Evolutionary conservation across 805 yeast genomes (phyloP).

Genomic region (Suhomyces vadensis): DNA sequence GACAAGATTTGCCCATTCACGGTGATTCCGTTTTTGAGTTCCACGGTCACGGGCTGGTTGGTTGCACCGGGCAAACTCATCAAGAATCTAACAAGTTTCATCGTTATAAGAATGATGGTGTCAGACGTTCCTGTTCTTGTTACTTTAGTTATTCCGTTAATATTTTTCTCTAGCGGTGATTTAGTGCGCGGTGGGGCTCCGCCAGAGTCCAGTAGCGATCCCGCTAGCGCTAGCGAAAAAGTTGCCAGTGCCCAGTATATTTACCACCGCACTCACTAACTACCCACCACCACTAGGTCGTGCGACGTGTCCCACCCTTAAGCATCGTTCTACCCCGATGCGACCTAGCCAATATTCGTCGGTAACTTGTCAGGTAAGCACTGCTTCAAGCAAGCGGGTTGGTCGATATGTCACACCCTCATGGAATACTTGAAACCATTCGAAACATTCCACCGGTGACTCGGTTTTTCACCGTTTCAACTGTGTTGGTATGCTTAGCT

Average conservation of each 20-base stretch:
- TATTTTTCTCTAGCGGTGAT: too few species aligned
- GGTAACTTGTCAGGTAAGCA: not conserved
- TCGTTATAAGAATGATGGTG: too few species aligned
- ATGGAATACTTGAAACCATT: slow-evolving; percentile 19
- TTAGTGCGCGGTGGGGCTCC: too few species aligned
- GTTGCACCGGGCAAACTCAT: slow-evolving; percentile 68
- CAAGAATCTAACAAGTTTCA: slow-evolving; percentile 75
- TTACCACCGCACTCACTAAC: too few species aligned
- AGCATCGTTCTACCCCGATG: too few species aligned
- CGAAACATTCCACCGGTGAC: slow-evolving; percentile 60
- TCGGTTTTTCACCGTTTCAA: slow-evolving; percentile 51
- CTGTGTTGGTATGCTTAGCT: slow-evolving; percentile 35
- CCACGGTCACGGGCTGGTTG: slow-evolving; percentile 86
- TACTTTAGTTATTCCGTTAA: too few species aligned
- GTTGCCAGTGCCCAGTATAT: too few species aligned
- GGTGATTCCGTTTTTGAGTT: slow-evolving; percentile 86
- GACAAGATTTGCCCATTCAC: slow-evolving; percentile 81
- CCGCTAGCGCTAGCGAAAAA: too few species aligned
- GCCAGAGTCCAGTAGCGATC: too few species aligned
- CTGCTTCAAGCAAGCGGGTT: not conserved
- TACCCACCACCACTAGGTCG: too few species aligned
- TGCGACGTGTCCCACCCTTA: too few species aligned
- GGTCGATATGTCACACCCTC: slow-evolving; percentile 5
- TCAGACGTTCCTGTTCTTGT: too few species aligned
- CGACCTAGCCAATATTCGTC: not conserved